Base-by-base conservation (phyloP, 306 rosid genomes). In the Acacia confusa region DNA sequence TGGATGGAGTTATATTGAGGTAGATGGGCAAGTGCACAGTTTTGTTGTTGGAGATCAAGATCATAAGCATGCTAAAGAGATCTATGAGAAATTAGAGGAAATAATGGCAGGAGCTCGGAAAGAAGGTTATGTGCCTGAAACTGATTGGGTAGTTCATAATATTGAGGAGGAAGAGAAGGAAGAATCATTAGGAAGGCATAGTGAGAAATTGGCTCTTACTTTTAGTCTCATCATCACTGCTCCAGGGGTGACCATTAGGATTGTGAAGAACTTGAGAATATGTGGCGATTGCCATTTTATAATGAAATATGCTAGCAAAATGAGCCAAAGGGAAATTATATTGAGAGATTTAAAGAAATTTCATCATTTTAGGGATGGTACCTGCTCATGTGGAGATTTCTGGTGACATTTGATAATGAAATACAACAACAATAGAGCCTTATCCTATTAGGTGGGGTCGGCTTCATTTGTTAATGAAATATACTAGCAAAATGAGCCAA, bases 111-210 rank as follows among this genome's bases (percentile, higher is more conserved):
- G 55, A 70, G 74, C 74, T 41, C 34, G 74, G 30, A 70, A 19
- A 28, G 74, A 70, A 24, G 74, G 74, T 2, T 70, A 70, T 48
- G 47, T 40, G 20, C 74, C 74, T 14, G 36, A 70, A 43, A 70
- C 74, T 70, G 55, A 70, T 43, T 70, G 53, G 74, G 74, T 70
- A 12, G 55, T 70, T 17, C 74, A 70, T 43, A 43, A 70, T 5
- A 70, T 70, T 43, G 74, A 70, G 36, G 74, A 70, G 74, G 74
- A 70, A 70, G 74, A 70, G 55, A 70, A 70, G 74, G 74, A 43
- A 43, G 74, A 70, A 70, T 70, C 74, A n/a, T 70, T 41, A 70
- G 74, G 74, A 22, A 70, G 74, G 43, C 74, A 70, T 41, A 70
- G 74, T 24, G 74, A 70, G 74, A 70, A 70, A 47, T 70, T 70